Conservation (phyloP, 73 alveolate genomes). For the Paramecium sexaurelia region DNA sequence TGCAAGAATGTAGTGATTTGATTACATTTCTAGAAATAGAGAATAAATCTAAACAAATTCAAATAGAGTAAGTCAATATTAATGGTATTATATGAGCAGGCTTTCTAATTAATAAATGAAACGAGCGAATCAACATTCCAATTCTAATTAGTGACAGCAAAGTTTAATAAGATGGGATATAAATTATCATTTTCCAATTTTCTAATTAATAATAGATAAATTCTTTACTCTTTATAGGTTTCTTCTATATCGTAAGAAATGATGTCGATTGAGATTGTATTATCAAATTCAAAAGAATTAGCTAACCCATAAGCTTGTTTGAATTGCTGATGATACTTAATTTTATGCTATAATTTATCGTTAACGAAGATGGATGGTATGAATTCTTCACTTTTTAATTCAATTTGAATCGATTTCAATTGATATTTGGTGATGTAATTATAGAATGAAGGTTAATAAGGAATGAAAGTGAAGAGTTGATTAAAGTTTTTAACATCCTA, state of each 20-base stretch:
- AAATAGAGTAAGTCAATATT: not conserved
- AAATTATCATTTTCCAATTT: conserved; percentile 34
- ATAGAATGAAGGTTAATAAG: conserved; percentile 24
- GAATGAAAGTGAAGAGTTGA: not conserved
- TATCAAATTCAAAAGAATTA: not conserved
- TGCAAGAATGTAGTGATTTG: not conserved
- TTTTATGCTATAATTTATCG: conserved; percentile 16
- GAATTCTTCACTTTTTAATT: conserved; percentile 47
- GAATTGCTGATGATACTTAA: not conserved
- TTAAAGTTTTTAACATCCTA: not conserved
- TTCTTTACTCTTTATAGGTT: not conserved
- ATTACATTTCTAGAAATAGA: not conserved
- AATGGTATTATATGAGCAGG: not conserved
- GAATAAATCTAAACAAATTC: not conserved
- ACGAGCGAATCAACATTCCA: not conserved
- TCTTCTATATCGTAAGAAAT: conserved; percentile 49
- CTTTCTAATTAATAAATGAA: not conserved
- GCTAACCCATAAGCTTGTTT: conserved; percentile 52
- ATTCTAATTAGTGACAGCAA: not conserved
- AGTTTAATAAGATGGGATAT: not conserved
- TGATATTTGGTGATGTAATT: conserved; percentile 9
- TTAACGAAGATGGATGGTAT: not conserved
- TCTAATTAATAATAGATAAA: not conserved
- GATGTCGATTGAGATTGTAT: not conserved
- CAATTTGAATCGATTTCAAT: not conserved